A percentile compares a stretch with the other conserved stretches of the same genome.
Evolutionary conservation across 179 eudicot genomes (phyloP).

Genomic region (Corrigiola litoralis): DNA sequence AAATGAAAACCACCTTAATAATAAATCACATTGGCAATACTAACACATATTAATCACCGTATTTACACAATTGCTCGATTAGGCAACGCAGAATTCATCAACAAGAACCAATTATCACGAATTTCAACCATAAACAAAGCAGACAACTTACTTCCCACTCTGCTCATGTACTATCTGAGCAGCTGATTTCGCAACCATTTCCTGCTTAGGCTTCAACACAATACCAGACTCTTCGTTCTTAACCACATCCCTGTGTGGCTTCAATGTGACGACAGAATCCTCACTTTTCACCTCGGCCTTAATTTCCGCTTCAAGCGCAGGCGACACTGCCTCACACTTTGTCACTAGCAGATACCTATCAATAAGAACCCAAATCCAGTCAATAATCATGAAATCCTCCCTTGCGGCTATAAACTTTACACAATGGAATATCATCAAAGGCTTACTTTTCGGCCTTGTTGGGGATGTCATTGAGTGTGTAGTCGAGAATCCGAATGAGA

Average conservation of each 20-base stretch:
- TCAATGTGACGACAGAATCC: conserved; percentile 8
- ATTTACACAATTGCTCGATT: background rate
- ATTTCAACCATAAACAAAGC: background rate
- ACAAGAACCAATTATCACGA: background rate
- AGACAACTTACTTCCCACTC: conserved; percentile 57
- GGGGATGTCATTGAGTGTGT: conserved; percentile 76
- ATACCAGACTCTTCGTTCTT: conserved; percentile 46
- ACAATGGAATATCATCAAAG: background rate
- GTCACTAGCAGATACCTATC: conserved; percentile 69
- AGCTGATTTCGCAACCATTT: conserved; percentile 68
- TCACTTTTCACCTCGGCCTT: conserved; percentile 38
- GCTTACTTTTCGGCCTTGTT: conserved; percentile 75
- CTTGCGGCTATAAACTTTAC: background rate
- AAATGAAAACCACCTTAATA: background rate
- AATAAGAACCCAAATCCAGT: background rate
- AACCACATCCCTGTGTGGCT: conserved; percentile 29
- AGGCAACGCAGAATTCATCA: background rate
- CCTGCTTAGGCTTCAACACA: conserved; percentile 70
- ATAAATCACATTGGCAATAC: too few species aligned
- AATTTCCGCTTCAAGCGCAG: conserved; percentile 72
- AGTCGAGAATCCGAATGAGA: conserved; percentile 63
- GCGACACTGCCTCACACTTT: conserved; percentile 71
- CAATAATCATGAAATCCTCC: background rate
- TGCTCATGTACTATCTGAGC: conserved; percentile 88
- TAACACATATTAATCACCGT: too few species aligned